Percentiles rank a stretch among this genome's conserved stretches.
phyloP scores from a whole-genome alignment of 2,329 filamentous ascomycete species.

The Pseudogymnoascus sp. region DNA sequence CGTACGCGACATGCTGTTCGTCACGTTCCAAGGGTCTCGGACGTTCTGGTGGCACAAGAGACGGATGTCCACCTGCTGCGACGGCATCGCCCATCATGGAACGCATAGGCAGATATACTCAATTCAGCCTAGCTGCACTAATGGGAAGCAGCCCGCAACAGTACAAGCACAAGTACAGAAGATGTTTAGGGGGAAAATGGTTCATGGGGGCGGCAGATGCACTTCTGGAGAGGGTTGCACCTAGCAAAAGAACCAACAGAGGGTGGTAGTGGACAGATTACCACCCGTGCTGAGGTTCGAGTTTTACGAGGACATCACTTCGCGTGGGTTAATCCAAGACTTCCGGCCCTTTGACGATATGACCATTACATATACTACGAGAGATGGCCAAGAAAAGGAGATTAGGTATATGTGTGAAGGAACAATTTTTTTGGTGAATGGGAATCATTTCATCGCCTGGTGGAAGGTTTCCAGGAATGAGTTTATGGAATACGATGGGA shows the following conservation, averaged over 20 bases:
- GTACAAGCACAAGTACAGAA: no score
- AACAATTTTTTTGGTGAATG: background rate
- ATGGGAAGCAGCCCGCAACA: no score
- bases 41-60: no score
- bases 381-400: background rate
- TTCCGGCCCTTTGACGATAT: background rate
- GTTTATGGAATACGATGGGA: background rate
- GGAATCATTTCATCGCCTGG: background rate
- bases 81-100: no score
- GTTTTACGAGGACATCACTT: background rate
- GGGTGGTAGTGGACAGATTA: background rate
- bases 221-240: no score
- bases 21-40: no score
- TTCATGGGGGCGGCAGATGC: no score
- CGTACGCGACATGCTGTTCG: no score
- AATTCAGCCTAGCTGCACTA: no score
- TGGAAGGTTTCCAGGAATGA: background rate
- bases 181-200: no score
- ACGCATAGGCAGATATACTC: no score
- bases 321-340: background rate
- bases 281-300: background rate
- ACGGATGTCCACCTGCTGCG: no score
- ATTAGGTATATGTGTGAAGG: background rate
- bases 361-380: background rate
- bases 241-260: background rate